Evolutionary conservation across 495 filamentous ascomycete species (phyloP).

Genomic region (Neurospora intermedia): DNA sequence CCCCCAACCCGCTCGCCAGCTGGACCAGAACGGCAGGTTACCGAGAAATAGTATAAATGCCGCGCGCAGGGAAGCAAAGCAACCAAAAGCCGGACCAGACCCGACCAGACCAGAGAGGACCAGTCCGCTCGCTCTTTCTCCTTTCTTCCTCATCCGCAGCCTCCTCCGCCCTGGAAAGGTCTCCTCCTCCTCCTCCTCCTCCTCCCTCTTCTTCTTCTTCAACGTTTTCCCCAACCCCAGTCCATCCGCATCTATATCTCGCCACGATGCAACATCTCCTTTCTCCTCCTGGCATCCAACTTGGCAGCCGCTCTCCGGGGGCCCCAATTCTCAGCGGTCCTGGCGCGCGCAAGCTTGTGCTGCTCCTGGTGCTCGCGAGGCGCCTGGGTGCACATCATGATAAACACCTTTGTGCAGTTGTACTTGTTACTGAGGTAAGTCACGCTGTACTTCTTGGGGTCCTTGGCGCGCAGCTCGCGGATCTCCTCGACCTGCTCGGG

Average conservation of each 20-base stretch:
- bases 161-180: background rate
- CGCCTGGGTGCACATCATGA: slow-evolving; percentile 43
- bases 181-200: background rate
- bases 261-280: slow-evolving; percentile 44
- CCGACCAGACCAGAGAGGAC: background rate
- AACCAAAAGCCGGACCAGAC: background rate
- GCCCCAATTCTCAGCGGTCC: slow-evolving; percentile 63
- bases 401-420: slow-evolving; percentile 66
- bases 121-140: background rate
- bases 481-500: slow-evolving; percentile 70
- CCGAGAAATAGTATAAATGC: background rate
- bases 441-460: slow-evolving; percentile 66
- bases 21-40: background rate
- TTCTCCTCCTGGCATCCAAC: slow-evolving; percentile 61
- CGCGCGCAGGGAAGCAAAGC: background rate
- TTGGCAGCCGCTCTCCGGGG: slow-evolving; percentile 55
- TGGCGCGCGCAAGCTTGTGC: slow-evolving; percentile 36
- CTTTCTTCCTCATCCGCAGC: background rate
- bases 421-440: slow-evolving; percentile 59
- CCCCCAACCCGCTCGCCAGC: background rate
- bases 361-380: slow-evolving; percentile 27
- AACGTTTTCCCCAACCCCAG: background rate
- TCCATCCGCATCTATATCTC: slow-evolving; percentile 28
- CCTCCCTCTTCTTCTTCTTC: background rate
- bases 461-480: slow-evolving; percentile 49